Evolutionary conservation across 2,329 filamentous ascomycete genomes (phyloP), one percentile per base, ranked within the genome.

Genomic region (Pseudocercospora cruenta): DNA sequence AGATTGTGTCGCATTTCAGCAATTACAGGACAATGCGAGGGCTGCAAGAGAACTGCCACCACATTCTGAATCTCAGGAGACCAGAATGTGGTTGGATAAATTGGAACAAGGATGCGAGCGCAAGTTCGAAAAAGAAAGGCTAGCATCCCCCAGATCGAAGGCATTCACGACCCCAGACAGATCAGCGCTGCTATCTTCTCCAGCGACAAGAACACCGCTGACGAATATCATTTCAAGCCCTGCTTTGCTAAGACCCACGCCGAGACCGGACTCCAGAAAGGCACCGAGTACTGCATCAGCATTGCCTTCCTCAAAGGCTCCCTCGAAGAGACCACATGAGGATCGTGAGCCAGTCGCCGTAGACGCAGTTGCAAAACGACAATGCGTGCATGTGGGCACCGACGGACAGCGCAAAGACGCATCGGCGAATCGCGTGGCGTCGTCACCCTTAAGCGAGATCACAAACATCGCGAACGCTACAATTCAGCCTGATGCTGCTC

Each of bases 1-100:
- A 22, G 91, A 96, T 65, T 85, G 88, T 0, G 80, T 92, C 19
- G 87, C 88, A 0, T 92, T 94, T 69, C 78, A 84, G 0, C 88
- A 93, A 61, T 81, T 97, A 2, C 90, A 94, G 70, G 75, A 83
- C 5, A 82, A 91, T 74, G 92, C 91, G 0, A 77, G 82, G 31
- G 80, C 85, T 31, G 87, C 89, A 19, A 83, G 81, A 19, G 82
- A 81, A 36, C 75, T 81, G 2, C 81, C 85, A 0, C 77, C 77
- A 0, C 78, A 85, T 14, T 84, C 87, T 6, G 83, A 90, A 63
- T 86, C 82, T 26, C 84, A 90, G 64, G 88, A 91, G 70, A 84
- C 88, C 65, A 78, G 84, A 0, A 75, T 82, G 9, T 92, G 90
- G 89, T 83, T 88, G 26, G 82, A 83, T 8, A 85, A 82, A 57